A percentile compares a stretch with the other conserved stretches of the same genome.
These are phyloP conservation scores for Penicillium sumatraense DNA, from an alignment of 2,329 filamentous ascomycete species.

Conservation along the genomic window DNA sequence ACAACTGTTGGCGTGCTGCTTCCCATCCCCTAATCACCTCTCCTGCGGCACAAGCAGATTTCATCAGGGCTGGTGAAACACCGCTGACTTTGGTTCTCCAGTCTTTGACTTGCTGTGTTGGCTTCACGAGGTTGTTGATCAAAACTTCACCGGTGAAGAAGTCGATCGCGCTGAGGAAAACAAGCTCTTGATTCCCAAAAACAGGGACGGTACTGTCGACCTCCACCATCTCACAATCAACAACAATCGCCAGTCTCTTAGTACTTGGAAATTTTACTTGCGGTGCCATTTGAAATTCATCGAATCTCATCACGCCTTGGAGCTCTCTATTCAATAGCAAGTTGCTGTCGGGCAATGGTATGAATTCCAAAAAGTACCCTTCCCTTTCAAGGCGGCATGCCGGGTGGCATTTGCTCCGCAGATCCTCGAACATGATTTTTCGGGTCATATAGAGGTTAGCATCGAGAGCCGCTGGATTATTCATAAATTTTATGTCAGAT, in stretches of 20 bases:
- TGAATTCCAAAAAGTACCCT: neutral
- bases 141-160: conserved; percentile 54
- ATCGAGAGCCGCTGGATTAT: neutral
- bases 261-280: neutral
- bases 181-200: conserved; percentile 32
- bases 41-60: conserved; percentile 32
- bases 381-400: neutral
- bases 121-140: conserved; percentile 49
- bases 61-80: conserved; percentile 38
- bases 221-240: conserved; percentile 58
- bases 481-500: too few relatives aligned
- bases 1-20: conserved; percentile 49
- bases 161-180: conserved; percentile 50
- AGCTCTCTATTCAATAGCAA: neutral
- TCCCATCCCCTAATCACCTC: conserved; percentile 47
- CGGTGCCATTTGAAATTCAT: neutral
- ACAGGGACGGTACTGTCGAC: conserved; percentile 29
- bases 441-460: neutral
- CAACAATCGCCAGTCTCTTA: conserved; percentile 39
- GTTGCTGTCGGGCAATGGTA: too few relatives aligned
- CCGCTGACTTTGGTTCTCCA: conserved; percentile 49
- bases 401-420: neutral
- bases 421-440: neutral
- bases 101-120: conserved; percentile 37
- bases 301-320: neutral